A percentile compares a stretch with the other conserved stretches of the same genome.
Conservation (phyloP, 1,139 yeast genomes). For the Kodamaea sp. region DNA sequence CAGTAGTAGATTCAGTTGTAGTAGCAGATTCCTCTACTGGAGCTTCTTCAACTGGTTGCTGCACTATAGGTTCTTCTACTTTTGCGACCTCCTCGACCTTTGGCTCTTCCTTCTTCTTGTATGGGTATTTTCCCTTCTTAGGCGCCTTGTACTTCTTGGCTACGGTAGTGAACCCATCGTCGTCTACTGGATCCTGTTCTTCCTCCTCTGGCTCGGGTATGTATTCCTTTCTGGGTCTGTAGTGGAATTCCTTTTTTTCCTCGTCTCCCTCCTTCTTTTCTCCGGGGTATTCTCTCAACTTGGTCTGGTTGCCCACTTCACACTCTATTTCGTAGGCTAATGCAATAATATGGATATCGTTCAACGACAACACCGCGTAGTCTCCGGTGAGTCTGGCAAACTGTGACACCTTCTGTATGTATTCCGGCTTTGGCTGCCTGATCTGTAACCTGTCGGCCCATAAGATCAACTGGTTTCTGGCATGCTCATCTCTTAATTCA, state of each 20-base stretch:
- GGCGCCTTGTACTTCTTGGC: constrained; percentile 6
- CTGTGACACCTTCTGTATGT: constrained; percentile 63
- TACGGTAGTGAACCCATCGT: constrained; percentile 8
- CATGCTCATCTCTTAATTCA: constrained; percentile 85
- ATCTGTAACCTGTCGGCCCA: constrained; percentile 72
- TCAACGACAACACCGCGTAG: constrained; percentile 78
- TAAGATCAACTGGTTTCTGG: constrained; percentile 70
- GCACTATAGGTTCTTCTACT: constrained; percentile 9
- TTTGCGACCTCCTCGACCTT: constrained; percentile 20
- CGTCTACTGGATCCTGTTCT: constrained; percentile 12
- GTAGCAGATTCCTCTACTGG: no score
- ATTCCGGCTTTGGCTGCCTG: constrained; percentile 73
- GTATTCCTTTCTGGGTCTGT: not conserved
- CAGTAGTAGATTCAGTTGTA: constrained; percentile 14
- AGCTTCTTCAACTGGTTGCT: constrained; percentile 6
- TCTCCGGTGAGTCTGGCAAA: constrained; percentile 94
- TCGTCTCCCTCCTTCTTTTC: constrained; percentile 32
- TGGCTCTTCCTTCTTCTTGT: constrained; percentile 8
- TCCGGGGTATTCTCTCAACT: constrained; percentile 74
- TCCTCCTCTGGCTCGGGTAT: constrained; percentile 11
- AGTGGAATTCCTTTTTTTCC: constrained; percentile 11
- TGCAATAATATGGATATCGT: constrained; percentile 92
- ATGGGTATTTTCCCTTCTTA: constrained; percentile 8
- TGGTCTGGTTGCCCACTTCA: constrained; percentile 66
- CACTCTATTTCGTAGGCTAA: constrained; percentile 84